These are phyloP conservation scores for Camillea tinctor DNA, from an alignment of 2,329 filamentous ascomycete genomes.

Conservation along the genomic window DNA sequence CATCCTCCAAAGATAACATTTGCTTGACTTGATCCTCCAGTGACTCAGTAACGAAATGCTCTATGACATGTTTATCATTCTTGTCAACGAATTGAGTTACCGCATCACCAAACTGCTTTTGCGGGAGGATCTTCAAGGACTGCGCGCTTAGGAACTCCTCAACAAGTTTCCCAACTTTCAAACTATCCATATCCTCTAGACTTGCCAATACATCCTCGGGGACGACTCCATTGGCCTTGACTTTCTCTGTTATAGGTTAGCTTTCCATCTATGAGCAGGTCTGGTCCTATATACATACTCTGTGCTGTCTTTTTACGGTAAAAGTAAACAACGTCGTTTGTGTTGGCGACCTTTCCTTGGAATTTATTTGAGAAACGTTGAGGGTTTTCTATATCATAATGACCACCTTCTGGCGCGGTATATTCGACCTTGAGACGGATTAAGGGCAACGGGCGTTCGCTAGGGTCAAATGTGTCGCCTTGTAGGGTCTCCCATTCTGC, in stretches of 20 bases:
- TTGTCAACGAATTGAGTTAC: conserved; percentile 93
- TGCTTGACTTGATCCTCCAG: conserved; percentile 69
- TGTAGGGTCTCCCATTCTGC: conserved; percentile 79
- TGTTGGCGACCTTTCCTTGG: conserved; percentile 85
- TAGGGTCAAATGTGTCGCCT: conserved; percentile 57
- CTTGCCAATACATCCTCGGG: conserved; percentile 64
- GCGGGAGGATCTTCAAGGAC: conserved; percentile 86
- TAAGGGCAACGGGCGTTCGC: conserved; percentile 71
- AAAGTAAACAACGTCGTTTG: conserved; percentile 90
- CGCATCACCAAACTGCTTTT: conserved; percentile 89
- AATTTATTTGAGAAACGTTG: conserved; percentile 96
- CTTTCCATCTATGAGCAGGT: neutral
- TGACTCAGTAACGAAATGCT: conserved; percentile 72
- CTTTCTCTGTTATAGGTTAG: conserved; percentile 22
- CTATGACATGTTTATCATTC: conserved; percentile 90
- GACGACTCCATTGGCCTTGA: conserved; percentile 52
- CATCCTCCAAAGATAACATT: conserved; percentile 64
- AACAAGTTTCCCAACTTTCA: conserved; percentile 88
- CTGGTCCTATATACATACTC: conserved; percentile 35
- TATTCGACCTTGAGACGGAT: conserved; percentile 91
- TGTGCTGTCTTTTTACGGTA: conserved; percentile 78
- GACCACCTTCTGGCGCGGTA: conserved; percentile 77
- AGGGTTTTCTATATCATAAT: conserved; percentile 90
- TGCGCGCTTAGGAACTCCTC: conserved; percentile 87
- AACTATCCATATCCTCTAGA: conserved; percentile 63